A percentile compares a stretch with the other conserved stretches of the same genome.
These are phyloP conservation scores for Trichosporon sp. DNA, from an alignment of 1,284 basidiomycete species.

Conservation along the genomic window DNA sequence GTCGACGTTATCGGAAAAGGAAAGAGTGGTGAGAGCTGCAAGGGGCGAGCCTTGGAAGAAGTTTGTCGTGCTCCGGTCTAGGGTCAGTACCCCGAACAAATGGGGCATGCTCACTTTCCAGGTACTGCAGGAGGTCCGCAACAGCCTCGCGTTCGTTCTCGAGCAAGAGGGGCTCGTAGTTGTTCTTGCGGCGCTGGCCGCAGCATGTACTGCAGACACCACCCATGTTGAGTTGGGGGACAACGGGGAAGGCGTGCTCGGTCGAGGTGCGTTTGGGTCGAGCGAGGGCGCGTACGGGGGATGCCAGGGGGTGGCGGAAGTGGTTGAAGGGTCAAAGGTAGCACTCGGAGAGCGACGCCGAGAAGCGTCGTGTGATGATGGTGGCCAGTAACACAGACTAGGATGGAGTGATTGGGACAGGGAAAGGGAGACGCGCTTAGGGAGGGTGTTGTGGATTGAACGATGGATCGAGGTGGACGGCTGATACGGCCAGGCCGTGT, in stretches of 20 bases:
- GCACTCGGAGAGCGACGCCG: conserved; percentile 19
- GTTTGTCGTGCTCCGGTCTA: conserved; percentile 93
- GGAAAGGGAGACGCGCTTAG: background rate
- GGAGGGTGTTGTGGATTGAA: conserved; percentile 1
- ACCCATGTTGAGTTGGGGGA: conserved; percentile 38
- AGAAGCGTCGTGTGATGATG: conserved; percentile 8
- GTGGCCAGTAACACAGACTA: background rate
- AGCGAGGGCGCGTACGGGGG: no score
- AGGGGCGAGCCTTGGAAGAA: conserved; percentile 93
- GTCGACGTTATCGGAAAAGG: conserved; percentile 99
- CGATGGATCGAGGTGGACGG: no score
- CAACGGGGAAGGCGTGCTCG: no score
- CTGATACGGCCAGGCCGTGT: background rate
- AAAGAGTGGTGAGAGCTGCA: conserved; percentile 90
- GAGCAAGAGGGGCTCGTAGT: conserved; percentile 89
- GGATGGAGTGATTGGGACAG: background rate
- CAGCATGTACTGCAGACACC: conserved; percentile 51
- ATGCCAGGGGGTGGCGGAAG: no score
- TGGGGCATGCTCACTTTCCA: conserved; percentile 75
- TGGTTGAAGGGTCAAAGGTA: background rate
- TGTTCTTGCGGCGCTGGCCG: conserved; percentile 60
- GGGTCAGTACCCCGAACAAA: background rate
- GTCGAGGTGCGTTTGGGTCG: no score
- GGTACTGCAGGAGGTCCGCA: conserved; percentile 93
- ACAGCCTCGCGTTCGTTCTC: conserved; percentile 99